Evolutionary conservation across 306 rosid species (phyloP).

Genomic region (Medicago lupulina): DNA sequence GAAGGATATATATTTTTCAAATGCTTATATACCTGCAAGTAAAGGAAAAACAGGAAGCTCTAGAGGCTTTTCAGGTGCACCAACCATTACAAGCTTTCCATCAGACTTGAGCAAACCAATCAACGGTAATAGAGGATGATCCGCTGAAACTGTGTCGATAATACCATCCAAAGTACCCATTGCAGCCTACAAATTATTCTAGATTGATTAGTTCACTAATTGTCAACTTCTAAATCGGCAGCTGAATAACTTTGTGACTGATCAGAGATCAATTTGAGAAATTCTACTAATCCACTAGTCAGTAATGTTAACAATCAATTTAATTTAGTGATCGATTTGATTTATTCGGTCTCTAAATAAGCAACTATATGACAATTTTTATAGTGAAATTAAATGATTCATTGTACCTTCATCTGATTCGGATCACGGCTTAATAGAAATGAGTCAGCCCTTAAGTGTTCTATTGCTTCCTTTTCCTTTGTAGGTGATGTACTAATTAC

Average conservation of each 20-base stretch:
- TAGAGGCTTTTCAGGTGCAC: not conserved
- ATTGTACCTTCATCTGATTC: conserved; percentile 46
- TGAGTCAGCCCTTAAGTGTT: conserved; percentile 49
- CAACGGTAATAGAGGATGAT: conserved; percentile 41
- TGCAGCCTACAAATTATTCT: conserved; percentile 22
- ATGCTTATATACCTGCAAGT: not conserved
- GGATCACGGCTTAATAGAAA: conserved; percentile 55
- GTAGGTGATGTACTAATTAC: conserved; percentile 52
- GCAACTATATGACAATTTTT: too few relatives aligned
- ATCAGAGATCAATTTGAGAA: too few relatives aligned
- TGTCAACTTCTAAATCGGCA: too few relatives aligned
- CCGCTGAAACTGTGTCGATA: conserved; percentile 9
- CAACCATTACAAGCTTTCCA: conserved; percentile 4
- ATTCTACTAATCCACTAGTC: not conserved
- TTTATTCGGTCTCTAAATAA: too few relatives aligned
- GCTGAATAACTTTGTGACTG: not conserved
- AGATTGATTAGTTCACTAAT: too few relatives aligned
- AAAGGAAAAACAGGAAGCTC: not conserved
- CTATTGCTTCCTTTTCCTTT: conserved; percentile 59
- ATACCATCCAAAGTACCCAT: conserved; percentile 45
- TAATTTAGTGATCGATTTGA: not conserved
- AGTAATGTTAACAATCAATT: too few relatives aligned
- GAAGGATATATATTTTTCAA: too few relatives aligned
- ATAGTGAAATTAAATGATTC: not conserved
- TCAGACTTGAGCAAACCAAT: conserved; percentile 29